Base-by-base conservation (phyloP, 345 rosid genomes). In the Streptanthus diversifolius region DNA sequence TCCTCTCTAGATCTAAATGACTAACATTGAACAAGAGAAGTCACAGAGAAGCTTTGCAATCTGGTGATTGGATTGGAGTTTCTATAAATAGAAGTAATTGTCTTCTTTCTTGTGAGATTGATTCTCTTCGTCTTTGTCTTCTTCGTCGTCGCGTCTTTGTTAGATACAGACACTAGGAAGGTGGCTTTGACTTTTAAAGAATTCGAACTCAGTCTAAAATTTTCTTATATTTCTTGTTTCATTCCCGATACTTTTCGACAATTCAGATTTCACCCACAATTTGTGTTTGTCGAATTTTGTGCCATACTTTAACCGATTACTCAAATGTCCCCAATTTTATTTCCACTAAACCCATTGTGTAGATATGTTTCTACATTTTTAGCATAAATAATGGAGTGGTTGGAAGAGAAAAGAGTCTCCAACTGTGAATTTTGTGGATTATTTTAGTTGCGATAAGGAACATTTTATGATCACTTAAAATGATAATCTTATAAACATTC, bases 171-270 rank as follows among this genome's bases (percentile, higher is more conserved):
- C 63, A 59, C 47, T 8, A 32, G 29, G 63, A 68, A 54, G 70
- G 74, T 69, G 79, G 74, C 59, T 76, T 69, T 76, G 70, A 76
- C 79, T 76, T 75, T 61, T 69, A 2, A n/a, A n/a, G 1, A 53
- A 17, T 33, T 54, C 4, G 0, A 22, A 35, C 12, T 25, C n/a
- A 6, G 53, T 36, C 66, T 45, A 44, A 8, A 0, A 7, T 0
- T 74, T 74, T 51, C 30, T 30, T 22, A 0, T 7, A 25, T 62
- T 33, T 69, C 0, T 24, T 2, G 19, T 53, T 76, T 35, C 4
- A 27, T 1, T n/a, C 66, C 70, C 37, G 0, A 54, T 52, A 61
- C 64, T 53, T 52, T 68, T 33, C 18, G 33, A 0, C 33, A 2
- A 2, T 22, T 68, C 19, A 4, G 4, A 51, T 52, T 75, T 44